Evolutionary conservation across 78 protist species (phyloP).

Genomic region (Parvularia atlantis): DNA sequence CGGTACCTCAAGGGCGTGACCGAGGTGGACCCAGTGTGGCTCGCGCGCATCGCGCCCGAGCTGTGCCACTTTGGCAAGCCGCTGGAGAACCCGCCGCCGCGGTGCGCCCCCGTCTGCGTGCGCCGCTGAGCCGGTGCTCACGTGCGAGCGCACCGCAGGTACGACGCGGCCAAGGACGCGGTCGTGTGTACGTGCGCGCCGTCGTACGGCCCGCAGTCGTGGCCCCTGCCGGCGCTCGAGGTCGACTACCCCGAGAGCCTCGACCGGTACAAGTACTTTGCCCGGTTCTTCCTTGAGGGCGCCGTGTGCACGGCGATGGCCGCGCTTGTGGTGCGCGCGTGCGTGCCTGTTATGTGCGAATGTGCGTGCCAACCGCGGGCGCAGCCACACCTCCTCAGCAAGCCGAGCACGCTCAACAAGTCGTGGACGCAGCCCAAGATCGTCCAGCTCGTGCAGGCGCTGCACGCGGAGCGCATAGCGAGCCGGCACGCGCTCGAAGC

Average conservation of each 20-base stretch:
- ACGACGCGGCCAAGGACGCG: too few species aligned
- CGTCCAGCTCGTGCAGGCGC: too few species aligned
- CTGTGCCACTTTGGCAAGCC: background rate
- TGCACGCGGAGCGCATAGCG: too few species aligned
- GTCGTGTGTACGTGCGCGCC: background rate
- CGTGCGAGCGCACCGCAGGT: too few species aligned
- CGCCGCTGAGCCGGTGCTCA: too few species aligned
- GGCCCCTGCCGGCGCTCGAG: constrained; percentile 1
- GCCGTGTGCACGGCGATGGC: background rate
- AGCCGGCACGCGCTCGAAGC: too few species aligned
- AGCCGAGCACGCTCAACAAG: background rate
- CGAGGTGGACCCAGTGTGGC: constrained; percentile 7
- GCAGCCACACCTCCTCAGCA: background rate
- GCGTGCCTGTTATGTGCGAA: too few species aligned
- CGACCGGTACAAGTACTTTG: constrained; percentile 5
- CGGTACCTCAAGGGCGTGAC: background rate
- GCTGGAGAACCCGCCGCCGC: constrained; percentile 8
- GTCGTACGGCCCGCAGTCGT: background rate
- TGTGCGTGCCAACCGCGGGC: too few species aligned
- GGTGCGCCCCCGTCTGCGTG: background rate
- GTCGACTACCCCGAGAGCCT: background rate
- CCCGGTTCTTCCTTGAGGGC: constrained; percentile 12
- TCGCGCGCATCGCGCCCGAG: constrained; percentile 3
- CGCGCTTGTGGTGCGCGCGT: too few species aligned
- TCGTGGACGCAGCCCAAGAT: background rate